phyloP scores from a whole-genome alignment of 192 early-diverging fungal genomes.

The Coemansia sp. region DNA sequence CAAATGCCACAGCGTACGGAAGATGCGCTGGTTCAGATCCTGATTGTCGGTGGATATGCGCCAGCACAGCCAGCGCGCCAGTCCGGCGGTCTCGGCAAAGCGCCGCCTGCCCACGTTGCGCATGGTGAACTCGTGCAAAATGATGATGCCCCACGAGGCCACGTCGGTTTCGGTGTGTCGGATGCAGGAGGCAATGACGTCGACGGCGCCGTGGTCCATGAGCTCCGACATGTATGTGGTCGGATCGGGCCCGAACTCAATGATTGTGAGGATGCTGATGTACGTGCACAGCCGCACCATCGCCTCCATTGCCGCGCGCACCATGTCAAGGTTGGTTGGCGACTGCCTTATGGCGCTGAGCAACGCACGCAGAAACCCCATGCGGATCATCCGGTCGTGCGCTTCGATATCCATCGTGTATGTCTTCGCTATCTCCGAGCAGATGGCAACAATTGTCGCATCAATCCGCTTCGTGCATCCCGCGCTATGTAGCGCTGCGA shows the following conservation, averaged over 20 bases:
- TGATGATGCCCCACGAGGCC: slow-evolving; percentile 52
- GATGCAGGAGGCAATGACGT: slow-evolving; percentile 31
- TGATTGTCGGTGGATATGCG: slow-evolving; percentile 40
- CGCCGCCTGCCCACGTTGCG: slow-evolving; percentile 32
- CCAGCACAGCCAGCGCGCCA: slow-evolving; percentile 43
- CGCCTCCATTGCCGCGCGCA: slow-evolving; percentile 40
- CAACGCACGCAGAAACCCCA: slow-evolving; percentile 35
- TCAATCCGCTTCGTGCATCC: not conserved
- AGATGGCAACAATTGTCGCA: slow-evolving; percentile 16
- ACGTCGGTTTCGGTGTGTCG: slow-evolving; percentile 46
- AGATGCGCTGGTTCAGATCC: slow-evolving; percentile 51
- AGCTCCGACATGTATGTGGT: slow-evolving; percentile 29
- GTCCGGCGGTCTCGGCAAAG: slow-evolving; percentile 29
- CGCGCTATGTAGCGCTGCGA: not conserved
- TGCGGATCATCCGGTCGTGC: slow-evolving; percentile 29
- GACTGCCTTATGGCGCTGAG: slow-evolving; percentile 29
- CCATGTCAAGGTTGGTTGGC: slow-evolving; percentile 21
- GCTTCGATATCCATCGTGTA: slow-evolving; percentile 31
- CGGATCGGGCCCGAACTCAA: not conserved
- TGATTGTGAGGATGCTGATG: slow-evolving; percentile 15
- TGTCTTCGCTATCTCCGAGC: slow-evolving; percentile 17
- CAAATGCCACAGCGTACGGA: slow-evolving; percentile 51
- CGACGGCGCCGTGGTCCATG: slow-evolving; percentile 28
- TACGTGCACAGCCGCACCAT: slow-evolving; percentile 49
- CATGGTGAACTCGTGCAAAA: slow-evolving; percentile 51